These are phyloP conservation scores for Coemansia sp. DNA, from an alignment of 192 early-diverging fungal genomes.

Conservation along the genomic window DNA sequence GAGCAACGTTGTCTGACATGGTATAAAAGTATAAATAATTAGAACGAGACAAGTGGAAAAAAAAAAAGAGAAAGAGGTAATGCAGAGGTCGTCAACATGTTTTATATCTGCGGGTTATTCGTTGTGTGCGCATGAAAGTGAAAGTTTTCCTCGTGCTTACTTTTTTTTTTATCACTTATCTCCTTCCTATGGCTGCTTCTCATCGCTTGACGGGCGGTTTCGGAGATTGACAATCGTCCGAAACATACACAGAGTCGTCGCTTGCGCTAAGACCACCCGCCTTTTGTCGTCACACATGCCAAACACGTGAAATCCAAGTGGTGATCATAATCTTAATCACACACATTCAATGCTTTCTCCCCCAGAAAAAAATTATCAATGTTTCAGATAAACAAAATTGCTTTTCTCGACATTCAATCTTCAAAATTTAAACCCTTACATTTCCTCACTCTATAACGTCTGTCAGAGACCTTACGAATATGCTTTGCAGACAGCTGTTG, in stretches of 20 bases:
- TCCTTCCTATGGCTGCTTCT: background rate
- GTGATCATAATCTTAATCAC: background rate
- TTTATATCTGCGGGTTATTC: background rate
- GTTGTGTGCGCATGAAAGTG: constrained; percentile 1
- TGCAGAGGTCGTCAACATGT: background rate
- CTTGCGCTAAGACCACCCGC: background rate
- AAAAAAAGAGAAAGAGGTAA: background rate
- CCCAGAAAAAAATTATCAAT: background rate
- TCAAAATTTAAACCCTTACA: background rate
- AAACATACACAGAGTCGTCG: background rate
- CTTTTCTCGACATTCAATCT: background rate
- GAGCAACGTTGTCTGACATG: constrained; percentile 84
- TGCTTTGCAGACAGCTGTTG: constrained; percentile 1
- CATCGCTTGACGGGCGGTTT: background rate
- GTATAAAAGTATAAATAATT: background rate
- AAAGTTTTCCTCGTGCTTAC: background rate
- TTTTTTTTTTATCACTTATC: background rate
- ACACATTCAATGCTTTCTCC: background rate
- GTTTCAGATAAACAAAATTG: background rate
- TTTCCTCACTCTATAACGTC: background rate
- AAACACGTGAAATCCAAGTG: background rate
- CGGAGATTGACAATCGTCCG: background rate
- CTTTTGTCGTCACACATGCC: background rate
- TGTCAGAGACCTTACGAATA: background rate
- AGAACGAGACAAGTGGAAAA: background rate